Base-by-base conservation (phyloP, 805 yeast genomes). In the Saccharomycopsis guyanensis region DNA sequence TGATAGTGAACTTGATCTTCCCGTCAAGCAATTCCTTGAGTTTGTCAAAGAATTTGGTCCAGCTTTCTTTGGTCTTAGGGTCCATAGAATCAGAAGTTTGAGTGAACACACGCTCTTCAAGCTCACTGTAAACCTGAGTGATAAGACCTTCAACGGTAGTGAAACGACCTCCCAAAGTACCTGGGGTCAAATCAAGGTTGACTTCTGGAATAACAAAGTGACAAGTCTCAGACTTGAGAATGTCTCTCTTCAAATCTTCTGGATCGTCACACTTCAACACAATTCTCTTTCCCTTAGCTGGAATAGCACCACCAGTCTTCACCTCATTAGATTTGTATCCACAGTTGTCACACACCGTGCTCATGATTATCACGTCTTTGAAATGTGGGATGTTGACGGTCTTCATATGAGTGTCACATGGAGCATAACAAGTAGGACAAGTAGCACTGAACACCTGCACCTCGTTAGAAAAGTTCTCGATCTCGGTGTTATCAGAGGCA, bases 261-360 rank as follows among this genome's bases (percentile, higher is more conserved):
- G 88, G 80, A 49, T 70, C 64, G 55, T 91, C 97, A 53, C 91
- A 80, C 53, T 70, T 71, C 44, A 93, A 71, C 1, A 82, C 72
- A 51, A 88, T 76, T 52, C 72, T 79, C 53, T 80, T 80, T 52
- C 97, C 99, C 62, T 80, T 73, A 2, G 71, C 82, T 27, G 98
- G 97, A 40, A 93, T 82, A 6, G 83, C 94, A 57, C 99, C 99
- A 50, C 99, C 99, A 3, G 98, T 93, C 68, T 91, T 93, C 54
- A 93, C 98, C 65, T 93, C 99, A 62, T 93, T 93, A 15, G 95
- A 86, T 68, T 86, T 91, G 67, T 85, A 93, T 32, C 97, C 98
- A 68, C 99, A 93, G 53, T 76, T 67, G 27, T 82, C 89, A 68
- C 99, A 93, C 1, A 77, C 80, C 1, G 98, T 93, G 41, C 94